Conservation (phyloP, 306 rosid species). For the Begonia fuchsioides region DNA sequence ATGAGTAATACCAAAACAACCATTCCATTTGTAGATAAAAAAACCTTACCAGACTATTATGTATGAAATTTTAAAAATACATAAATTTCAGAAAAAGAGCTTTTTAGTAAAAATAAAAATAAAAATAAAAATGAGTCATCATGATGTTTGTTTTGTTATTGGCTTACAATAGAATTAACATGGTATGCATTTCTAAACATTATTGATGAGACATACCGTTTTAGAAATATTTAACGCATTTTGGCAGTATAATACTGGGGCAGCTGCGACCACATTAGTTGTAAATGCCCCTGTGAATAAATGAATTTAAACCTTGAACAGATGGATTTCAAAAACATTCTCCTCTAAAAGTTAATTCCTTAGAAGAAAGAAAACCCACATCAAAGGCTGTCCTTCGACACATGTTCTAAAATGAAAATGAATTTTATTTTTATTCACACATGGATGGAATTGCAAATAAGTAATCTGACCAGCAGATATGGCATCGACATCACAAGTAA, state of each 20-base stretch:
- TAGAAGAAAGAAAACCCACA: no score
- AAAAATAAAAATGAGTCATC: no score
- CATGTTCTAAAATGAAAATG: neutral
- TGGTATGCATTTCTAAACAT: neutral
- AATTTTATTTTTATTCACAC: neutral
- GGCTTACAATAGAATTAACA: no score
- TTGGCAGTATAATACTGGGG: conserved; percentile 86
- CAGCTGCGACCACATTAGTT: conserved; percentile 86
- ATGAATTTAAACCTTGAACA: neutral
- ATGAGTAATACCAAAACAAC: no score
- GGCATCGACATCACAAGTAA: conserved; percentile 89
- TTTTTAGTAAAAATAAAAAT: no score
- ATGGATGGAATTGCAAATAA: conserved; percentile 1
- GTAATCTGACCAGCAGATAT: conserved; percentile 52
- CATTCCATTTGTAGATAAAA: no score
- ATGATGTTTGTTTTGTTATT: no score
- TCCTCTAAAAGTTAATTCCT: no score
- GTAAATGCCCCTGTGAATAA: conserved; percentile 60
- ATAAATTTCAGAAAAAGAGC: no score
- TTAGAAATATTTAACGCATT: conserved; percentile 23
- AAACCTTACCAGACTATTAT: no score
- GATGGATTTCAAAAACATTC: neutral
- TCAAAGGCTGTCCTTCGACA: no score
- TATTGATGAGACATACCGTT: conserved; percentile 28
- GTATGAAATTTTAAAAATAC: no score